Evolutionary conservation across 2,329 filamentous ascomycete genomes (phyloP).

Genomic region (Penicillium sp.): DNA sequence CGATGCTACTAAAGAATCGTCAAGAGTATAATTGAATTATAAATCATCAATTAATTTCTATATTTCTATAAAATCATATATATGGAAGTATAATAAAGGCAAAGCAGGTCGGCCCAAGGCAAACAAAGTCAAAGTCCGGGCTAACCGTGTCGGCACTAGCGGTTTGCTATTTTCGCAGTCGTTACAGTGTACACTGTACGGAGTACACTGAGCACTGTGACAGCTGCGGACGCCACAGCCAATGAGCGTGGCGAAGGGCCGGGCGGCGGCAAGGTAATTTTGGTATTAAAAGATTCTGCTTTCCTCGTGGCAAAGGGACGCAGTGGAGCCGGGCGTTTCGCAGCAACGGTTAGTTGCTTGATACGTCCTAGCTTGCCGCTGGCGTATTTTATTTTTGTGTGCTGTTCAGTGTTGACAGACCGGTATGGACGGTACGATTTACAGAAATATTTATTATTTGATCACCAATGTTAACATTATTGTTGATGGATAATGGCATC

Average conservation of each 20-base stretch:
- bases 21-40: no score
- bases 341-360: not conserved
- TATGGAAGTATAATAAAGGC: no score
- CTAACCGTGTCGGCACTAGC: not conserved
- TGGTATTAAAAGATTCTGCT: not conserved
- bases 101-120: not conserved
- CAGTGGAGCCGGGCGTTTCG: not conserved
- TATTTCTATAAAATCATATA: no score
- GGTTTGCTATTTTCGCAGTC: not conserved
- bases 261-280: not conserved
- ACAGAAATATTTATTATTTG: no score
- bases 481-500: no score
- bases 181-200: no score
- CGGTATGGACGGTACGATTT: not conserved
- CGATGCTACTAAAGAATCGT: no score
- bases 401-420: not conserved
- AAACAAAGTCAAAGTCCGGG: not conserved
- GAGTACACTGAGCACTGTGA: no score
- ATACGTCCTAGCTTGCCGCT: not conserved
- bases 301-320: constrained; percentile 8
- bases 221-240: not conserved
- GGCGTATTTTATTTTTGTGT: not conserved
- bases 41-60: no score
- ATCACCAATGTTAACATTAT: no score
- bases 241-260: constrained; percentile 1